Conservation (phyloP, 2,329 filamentous ascomycete genomes). For the Hypoxylon rubiginosum region DNA sequence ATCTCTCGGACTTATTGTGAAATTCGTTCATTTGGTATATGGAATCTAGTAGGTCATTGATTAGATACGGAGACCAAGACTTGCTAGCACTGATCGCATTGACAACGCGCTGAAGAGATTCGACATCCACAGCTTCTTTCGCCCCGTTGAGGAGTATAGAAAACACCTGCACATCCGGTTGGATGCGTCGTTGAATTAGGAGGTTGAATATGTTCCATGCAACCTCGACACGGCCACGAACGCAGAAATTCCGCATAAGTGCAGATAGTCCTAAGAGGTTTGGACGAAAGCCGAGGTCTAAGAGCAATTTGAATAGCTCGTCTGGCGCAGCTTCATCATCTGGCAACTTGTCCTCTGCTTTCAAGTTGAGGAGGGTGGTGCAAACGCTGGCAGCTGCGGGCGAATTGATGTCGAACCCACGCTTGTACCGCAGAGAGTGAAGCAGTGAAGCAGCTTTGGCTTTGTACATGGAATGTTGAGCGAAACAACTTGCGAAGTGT, state of each 20-base stretch:
- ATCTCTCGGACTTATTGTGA: slow-evolving; percentile 55
- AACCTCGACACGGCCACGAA: slow-evolving; percentile 71
- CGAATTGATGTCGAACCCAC: slow-evolving; percentile 61
- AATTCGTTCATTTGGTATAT: slow-evolving; percentile 62
- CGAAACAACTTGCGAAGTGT: slow-evolving; percentile 63
- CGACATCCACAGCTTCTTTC: slow-evolving; percentile 68
- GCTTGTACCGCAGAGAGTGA: slow-evolving; percentile 50
- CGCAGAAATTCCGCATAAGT: slow-evolving; percentile 78
- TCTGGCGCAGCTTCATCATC: slow-evolving; percentile 63
- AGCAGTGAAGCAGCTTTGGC: slow-evolving; percentile 60
- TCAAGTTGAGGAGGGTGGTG: slow-evolving; percentile 67
- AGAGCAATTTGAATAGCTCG: slow-evolving; percentile 67
- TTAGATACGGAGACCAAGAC: slow-evolving; percentile 62
- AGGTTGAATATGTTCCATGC: slow-evolving; percentile 75
- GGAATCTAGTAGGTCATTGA: slow-evolving; percentile 67
- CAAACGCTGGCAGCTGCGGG: slow-evolving; percentile 66
- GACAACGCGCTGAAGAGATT: slow-evolving; percentile 68
- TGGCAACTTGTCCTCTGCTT: slow-evolving; percentile 52
- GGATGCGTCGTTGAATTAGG: slow-evolving; percentile 69
- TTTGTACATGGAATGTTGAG: slow-evolving; percentile 57
- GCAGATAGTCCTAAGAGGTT: slow-evolving; percentile 75
- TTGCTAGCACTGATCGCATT: slow-evolving; percentile 63
- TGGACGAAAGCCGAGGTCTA: slow-evolving; percentile 72
- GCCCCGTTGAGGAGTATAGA: slow-evolving; percentile 79
- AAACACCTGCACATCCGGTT: slow-evolving; percentile 76